Conservation (phyloP, 352 stramenopile genomes). For the Pythium sukuiense region DNA sequence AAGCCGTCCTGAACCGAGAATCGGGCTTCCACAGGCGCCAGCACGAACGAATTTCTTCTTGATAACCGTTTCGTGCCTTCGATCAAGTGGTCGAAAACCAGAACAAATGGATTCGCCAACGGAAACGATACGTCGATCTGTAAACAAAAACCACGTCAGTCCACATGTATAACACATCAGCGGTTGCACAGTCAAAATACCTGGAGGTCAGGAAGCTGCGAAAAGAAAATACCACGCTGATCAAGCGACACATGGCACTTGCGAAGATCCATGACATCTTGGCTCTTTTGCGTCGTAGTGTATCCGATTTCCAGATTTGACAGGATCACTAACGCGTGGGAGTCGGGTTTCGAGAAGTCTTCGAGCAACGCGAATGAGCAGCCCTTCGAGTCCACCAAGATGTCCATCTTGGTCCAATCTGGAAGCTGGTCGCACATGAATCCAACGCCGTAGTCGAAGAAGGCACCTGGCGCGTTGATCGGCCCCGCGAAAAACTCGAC, state of each 20-base stretch:
- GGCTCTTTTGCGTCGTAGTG: constrained; percentile 58
- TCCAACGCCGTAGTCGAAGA: constrained; percentile 58
- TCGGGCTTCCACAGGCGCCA: constrained; percentile 78
- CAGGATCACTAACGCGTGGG: constrained; percentile 73
- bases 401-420: constrained; percentile 84
- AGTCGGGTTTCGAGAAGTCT: constrained; percentile 66
- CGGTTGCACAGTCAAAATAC: constrained; percentile 26
- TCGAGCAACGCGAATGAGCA: constrained; percentile 85
- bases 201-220: constrained; percentile 81
- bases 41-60: constrained; percentile 75
- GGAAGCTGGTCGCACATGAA: constrained; percentile 64
- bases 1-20: constrained; percentile 87
- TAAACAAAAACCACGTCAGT: neutral
- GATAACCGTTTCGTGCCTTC: constrained; percentile 51
- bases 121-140: constrained; percentile 86
- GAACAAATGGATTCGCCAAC: constrained; percentile 76
- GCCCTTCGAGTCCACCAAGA: constrained; percentile 56
- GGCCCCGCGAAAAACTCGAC: constrained; percentile 67
- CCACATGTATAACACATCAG: neutral
- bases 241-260: constrained; percentile 85
- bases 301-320: constrained; percentile 67
- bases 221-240: constrained; percentile 83
- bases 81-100: constrained; percentile 83
- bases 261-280: constrained; percentile 56
- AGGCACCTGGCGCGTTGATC: constrained; percentile 43